These are phyloP conservation scores for Agaricus blazei DNA, from an alignment of 768 basidiomycete genomes.

Conservation along the genomic window DNA sequence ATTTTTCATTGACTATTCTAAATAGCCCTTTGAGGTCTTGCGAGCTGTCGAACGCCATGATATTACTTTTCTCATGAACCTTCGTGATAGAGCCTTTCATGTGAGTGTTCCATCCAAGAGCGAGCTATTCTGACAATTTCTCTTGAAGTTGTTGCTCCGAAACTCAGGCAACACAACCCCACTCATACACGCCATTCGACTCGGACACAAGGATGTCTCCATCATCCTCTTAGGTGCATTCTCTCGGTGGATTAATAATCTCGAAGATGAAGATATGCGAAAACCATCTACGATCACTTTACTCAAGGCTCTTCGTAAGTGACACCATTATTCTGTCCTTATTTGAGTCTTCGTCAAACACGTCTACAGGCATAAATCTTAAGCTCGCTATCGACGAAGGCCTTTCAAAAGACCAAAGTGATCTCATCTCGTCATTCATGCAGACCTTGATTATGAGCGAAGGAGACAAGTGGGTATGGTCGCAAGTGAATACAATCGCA, in stretches of 20 bases:
- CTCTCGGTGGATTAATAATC: slow-evolving; percentile 86
- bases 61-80: slow-evolving; percentile 76
- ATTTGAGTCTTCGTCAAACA: not conserved
- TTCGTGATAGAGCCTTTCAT: slow-evolving; percentile 74
- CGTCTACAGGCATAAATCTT: slow-evolving; percentile 61
- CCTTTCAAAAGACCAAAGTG: slow-evolving; percentile 72
- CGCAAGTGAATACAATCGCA: slow-evolving; percentile 61
- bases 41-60: slow-evolving; percentile 84
- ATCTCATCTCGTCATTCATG: slow-evolving; percentile 87
- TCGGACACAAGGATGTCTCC: slow-evolving; percentile 79
- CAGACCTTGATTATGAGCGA: slow-evolving; percentile 97
- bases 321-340: not conserved
- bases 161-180: slow-evolving; percentile 85
- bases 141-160: slow-evolving; percentile 63
- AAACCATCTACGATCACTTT: slow-evolving; percentile 63
- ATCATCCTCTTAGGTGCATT: slow-evolving; percentile 87
- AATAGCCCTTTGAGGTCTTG: slow-evolving; percentile 57
- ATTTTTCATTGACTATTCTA: not conserved
- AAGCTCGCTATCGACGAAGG: slow-evolving; percentile 92
- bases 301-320: slow-evolving; percentile 75
- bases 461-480: slow-evolving; percentile 85
- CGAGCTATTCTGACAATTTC: not conserved
- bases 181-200: slow-evolving; percentile 85
- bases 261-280: slow-evolving; percentile 75
- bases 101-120: slow-evolving; percentile 35